These are phyloP conservation scores for Thalassiosira hispida DNA, from an alignment of 352 stramenopile genomes.

Conservation along the genomic window DNA sequence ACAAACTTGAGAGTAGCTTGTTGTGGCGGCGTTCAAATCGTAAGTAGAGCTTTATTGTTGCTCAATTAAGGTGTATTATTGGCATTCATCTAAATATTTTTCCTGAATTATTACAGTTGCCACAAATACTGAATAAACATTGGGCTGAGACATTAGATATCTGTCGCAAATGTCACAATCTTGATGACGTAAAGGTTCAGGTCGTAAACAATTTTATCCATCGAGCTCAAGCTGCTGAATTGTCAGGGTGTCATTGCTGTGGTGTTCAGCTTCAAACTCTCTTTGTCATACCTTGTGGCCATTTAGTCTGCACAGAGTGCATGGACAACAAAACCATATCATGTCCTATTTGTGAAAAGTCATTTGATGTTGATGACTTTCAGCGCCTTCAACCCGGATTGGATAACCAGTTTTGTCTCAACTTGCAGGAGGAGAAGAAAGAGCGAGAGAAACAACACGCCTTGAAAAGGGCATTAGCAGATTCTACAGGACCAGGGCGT, in stretches of 20 bases:
- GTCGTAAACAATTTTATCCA: constrained; percentile 73
- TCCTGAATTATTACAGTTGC: constrained; percentile 20
- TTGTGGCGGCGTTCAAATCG: constrained; percentile 69
- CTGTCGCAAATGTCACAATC: constrained; percentile 56
- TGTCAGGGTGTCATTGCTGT: constrained; percentile 87
- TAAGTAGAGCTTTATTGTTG: constrained; percentile 22
- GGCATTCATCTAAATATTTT: neutral
- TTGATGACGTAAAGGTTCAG: constrained; percentile 46
- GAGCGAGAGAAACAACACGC: constrained; percentile 30
- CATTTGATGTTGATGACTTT: constrained; percentile 90
- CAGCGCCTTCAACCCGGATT: constrained; percentile 83
- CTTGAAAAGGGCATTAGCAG: constrained; percentile 23
- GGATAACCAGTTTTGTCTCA: constrained; percentile 65
- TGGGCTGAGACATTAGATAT: constrained; percentile 79
- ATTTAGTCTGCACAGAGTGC: constrained; percentile 93
- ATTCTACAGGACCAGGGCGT: constrained; percentile 6
- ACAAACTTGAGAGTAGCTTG: constrained; percentile 83
- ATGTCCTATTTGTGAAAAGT: constrained; percentile 65
- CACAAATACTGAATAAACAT: constrained; percentile 49
- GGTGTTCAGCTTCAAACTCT: constrained; percentile 87
- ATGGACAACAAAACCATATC: constrained; percentile 82
- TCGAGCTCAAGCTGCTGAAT: constrained; percentile 44
- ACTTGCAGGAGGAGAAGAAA: constrained; percentile 61
- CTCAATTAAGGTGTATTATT: neutral
- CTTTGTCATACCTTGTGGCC: constrained; percentile 91